Evolutionary conservation across 768 basidiomycete species (phyloP).

Genomic region (Sporobolomyces phaffii): DNA sequence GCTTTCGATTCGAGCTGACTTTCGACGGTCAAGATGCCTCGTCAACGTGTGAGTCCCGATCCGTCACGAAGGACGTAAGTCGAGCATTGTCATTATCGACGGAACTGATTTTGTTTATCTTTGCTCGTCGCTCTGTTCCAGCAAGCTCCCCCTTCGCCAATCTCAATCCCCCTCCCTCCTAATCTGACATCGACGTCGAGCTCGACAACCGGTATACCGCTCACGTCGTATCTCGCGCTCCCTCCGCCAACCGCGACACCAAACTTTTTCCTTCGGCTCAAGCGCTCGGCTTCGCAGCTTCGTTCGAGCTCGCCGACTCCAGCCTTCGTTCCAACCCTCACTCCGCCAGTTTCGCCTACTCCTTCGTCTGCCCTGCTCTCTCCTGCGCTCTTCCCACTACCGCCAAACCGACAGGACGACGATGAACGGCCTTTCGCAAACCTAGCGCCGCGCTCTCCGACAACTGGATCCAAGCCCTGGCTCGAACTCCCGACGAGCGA

Average conservation of each 20-base stretch:
- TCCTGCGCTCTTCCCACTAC: background rate
- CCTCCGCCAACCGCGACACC: background rate
- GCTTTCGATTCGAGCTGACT: background rate
- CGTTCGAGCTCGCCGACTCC: constrained; percentile 2
- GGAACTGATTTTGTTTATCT: no score
- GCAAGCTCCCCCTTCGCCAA: constrained; percentile 11
- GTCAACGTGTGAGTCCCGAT: constrained; percentile 7
- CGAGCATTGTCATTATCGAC: no score
- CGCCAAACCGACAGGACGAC: background rate
- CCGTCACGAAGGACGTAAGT: no score
- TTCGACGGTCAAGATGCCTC: background rate
- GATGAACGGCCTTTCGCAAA: constrained; percentile 6
- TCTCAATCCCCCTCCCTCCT: constrained; percentile 6
- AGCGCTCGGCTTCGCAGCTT: constrained; percentile 7
- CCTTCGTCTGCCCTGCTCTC: constrained; percentile 6
- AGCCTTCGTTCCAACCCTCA: background rate
- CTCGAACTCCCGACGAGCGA: background rate
- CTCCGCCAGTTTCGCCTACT: constrained; percentile 6
- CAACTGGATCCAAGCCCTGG: background rate
- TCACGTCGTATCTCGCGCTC: constrained; percentile 4
- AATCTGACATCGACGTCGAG: background rate
- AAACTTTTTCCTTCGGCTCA: constrained; percentile 3
- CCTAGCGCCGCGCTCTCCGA: constrained; percentile 6
- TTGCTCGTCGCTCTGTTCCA: background rate
- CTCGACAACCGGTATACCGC: background rate